Conservation (phyloP, 441 rosid species). For the Cnidoscolus chayamansa region DNA sequence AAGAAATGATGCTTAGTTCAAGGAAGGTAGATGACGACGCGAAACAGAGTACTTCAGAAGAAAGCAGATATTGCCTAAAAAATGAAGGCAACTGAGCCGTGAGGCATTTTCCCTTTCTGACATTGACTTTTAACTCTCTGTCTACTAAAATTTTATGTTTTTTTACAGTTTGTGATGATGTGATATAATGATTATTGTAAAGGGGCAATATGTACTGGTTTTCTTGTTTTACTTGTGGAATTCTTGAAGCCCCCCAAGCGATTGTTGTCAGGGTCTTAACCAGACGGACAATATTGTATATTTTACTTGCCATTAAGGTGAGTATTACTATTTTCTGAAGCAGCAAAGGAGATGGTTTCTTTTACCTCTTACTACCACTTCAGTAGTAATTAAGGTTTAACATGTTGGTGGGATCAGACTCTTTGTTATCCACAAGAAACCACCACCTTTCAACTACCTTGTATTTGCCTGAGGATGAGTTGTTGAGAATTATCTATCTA, state of each 20-base stretch:
- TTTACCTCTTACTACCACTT: not conserved
- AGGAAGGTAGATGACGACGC: not conserved
- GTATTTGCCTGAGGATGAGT: not conserved
- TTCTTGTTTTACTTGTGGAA: not conserved
- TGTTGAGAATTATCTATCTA: not conserved
- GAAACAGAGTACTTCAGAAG: not conserved
- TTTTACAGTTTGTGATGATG: not conserved
- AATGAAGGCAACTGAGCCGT: not conserved
- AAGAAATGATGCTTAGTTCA: slow-evolving; percentile 7
- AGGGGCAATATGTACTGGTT: not conserved
- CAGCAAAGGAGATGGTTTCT: not conserved
- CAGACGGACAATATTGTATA: not conserved
- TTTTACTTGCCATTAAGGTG: no score
- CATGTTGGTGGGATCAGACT: no score
- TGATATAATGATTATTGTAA: not conserved
- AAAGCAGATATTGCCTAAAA: not conserved
- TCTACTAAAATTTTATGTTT: not conserved
- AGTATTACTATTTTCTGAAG: no score
- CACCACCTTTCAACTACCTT: not conserved
- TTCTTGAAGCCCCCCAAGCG: no score
- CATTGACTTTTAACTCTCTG: not conserved
- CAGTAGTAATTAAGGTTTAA: no score
- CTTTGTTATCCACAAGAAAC: no score
- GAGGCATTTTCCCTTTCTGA: slow-evolving; percentile 18
- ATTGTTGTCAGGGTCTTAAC: not conserved